Base-by-base conservation (phyloP, 2,329 filamentous ascomycete genomes). In the Aspergillus sp. region DNA sequence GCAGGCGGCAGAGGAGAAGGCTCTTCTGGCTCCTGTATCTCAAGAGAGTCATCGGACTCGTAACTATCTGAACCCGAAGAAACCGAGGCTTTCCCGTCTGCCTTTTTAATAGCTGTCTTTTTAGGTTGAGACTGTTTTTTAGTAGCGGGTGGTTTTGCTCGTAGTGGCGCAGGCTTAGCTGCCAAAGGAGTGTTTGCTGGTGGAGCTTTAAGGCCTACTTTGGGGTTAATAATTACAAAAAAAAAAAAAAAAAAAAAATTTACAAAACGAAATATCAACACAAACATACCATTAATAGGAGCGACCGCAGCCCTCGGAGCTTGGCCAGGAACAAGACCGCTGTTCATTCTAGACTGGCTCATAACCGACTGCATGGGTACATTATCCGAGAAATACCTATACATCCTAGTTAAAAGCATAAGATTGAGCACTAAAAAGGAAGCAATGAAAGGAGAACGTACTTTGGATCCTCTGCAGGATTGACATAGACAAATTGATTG, bases 1-100 rank as follows among this genome's bases (percentile, higher is more conserved):
- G 74, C 73, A 19, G 75, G 64, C 11, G 84, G 82, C 7, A 86
- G 70, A 21, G 85, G 85, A 15, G 82, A 84, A 15, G 77, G 73
- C 59, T 86, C 83, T 35, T 80, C 77, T 14, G 81, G 78, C 19
- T 76, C 75, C 54, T 82, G 80, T 52, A 78, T 73, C 54, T 85
- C 83, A 53, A 82, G 76, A 19, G 82, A 82, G 40, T 76, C 73
- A 61, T 84, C 63, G 73, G 79, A 63, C 73, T 64, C 83, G 48
- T 82, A 80, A 57, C 83, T 80, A 15, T 73, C 75, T 3, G 81
- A 81, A 50, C 72, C 77, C 11, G 75, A 76, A 49, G 79, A 80
- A 23, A 76, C 76, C 43, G 77, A 75, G 17, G 67, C 62, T 35
- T 60, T 66, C 8, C 59, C 62, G 45, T 59, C 57, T 3, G 49